Percentiles rank a stretch among this genome's conserved stretches.
These are phyloP conservation scores for Margaritispora aquatica DNA, from an alignment of 495 filamentous ascomycete species.

Conservation along the genomic window DNA sequence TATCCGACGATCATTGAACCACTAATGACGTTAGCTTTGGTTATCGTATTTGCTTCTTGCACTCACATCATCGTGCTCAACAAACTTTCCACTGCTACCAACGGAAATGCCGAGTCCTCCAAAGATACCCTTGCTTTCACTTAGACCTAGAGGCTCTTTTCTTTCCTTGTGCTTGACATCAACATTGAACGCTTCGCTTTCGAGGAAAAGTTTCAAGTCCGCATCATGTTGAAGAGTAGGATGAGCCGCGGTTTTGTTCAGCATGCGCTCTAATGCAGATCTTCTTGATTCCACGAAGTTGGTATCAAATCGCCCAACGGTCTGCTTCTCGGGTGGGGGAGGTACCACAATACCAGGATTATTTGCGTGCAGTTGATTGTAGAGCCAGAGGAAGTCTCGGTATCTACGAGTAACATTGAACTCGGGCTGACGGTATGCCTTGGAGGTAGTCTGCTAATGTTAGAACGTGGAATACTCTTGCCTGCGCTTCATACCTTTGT, in stretches of 20 bases:
- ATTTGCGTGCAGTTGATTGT: constrained; percentile 85
- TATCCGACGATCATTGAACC: constrained; percentile 94
- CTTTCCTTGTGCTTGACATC: constrained; percentile 98
- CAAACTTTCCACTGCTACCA: constrained; percentile 75
- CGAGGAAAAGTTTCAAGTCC: constrained; percentile 92
- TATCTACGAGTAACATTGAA: constrained; percentile 91
- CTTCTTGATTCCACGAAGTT: constrained; percentile 93
- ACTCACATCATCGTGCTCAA: constrained; percentile 94
- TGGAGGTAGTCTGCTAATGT: constrained; percentile 72
- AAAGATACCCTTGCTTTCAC: constrained; percentile 89
- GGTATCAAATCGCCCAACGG: constrained; percentile 90
- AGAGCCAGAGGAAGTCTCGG: constrained; percentile 96
- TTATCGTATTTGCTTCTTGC: not conserved
- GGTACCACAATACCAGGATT: constrained; percentile 94
- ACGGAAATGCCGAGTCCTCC: constrained; percentile 74
- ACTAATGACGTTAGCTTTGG: constrained; percentile 41
- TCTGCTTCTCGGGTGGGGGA: constrained; percentile 96
- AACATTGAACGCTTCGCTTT: constrained; percentile 90
- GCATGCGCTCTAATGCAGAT: constrained; percentile 88
- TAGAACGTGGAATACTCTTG: constrained; percentile 2
- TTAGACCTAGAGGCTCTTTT: constrained; percentile 66
- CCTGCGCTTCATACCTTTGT: constrained; percentile 62
- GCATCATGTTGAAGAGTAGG: constrained; percentile 87
- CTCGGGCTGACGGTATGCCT: constrained; percentile 84
- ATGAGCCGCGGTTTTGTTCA: constrained; percentile 90